phyloP scores from a whole-genome alignment of 306 rosid species.

The Lathyrus oleraceus region DNA sequence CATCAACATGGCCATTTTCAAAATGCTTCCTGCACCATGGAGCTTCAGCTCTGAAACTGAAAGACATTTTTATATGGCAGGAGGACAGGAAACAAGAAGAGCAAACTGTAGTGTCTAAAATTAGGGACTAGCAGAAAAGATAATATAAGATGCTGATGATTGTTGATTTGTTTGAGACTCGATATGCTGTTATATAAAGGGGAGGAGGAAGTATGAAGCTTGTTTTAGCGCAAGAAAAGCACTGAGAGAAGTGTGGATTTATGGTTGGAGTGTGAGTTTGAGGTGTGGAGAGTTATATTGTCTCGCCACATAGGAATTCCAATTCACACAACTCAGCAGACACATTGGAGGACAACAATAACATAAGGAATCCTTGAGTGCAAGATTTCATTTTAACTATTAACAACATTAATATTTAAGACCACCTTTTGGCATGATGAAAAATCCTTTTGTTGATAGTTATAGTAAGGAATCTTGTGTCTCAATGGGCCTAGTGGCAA shows the following conservation, averaged over 20 bases:
- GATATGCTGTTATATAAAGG: background rate
- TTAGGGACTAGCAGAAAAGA: background rate
- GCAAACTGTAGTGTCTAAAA: background rate
- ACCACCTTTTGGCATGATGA: too few species aligned
- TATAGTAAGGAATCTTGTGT: too few species aligned
- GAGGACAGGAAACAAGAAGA: background rate
- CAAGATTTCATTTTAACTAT: background rate
- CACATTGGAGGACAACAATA: slow-evolving; percentile 4
- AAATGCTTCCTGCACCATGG: too few species aligned
- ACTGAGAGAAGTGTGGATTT: background rate
- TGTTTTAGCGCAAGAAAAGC: background rate
- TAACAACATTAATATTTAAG: background rate
- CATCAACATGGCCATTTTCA: too few species aligned
- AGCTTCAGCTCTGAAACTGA: too few species aligned
- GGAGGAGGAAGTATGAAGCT: background rate
- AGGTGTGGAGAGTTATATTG: slow-evolving; percentile 15
- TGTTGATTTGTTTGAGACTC: too few species aligned
- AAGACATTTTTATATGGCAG: too few species aligned
- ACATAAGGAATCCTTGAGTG: background rate
- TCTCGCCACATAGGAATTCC: slow-evolving; percentile 24
- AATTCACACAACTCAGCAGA: slow-evolving; percentile 34
- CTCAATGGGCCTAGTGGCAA: too few species aligned
- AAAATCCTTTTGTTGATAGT: too few species aligned
- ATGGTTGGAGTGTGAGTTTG: slow-evolving; percentile 20
- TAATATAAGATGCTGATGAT: too few species aligned